phyloP scores from a whole-genome alignment of 805 yeast species.

The Starmerella lactis-condensi region DNA sequence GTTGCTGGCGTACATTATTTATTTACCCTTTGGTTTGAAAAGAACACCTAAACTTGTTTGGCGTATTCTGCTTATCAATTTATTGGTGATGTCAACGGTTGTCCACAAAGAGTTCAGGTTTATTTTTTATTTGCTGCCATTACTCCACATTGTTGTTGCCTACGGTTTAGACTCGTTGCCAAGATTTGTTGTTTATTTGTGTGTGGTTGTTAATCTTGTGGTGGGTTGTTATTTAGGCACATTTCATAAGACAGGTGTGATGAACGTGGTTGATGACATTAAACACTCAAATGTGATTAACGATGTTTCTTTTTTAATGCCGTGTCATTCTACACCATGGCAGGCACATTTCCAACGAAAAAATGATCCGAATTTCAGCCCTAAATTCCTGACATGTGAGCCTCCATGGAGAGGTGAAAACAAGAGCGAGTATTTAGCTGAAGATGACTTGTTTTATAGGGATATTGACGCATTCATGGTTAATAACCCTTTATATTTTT shows the following conservation, averaged over 20 bases:
- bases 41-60: conserved; percentile 1
- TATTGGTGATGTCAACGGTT: conserved; percentile 42
- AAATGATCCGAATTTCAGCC: conserved; percentile 21
- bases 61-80: conserved; percentile 25
- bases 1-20: conserved; percentile 46
- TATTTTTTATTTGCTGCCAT: conserved; percentile 67
- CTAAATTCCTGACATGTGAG: conserved; percentile 78
- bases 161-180: conserved; percentile 9
- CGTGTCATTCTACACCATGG: conserved; percentile 96
- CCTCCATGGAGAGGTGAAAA: conserved; percentile 39
- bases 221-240: conserved; percentile 37
- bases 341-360: conserved; percentile 58
- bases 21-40: conserved; percentile 7
- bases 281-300: conserved; percentile 25
- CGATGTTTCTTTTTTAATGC: conserved; percentile 68
- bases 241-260: conserved; percentile 75
- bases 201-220: conserved; percentile 24
- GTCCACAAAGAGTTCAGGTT: conserved; percentile 85
- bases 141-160: conserved; percentile 38
- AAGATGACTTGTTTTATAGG: conserved; percentile 66
- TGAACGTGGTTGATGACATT: conserved; percentile 42
- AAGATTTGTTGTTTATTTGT: neutral
- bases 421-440: conserved; percentile 43
- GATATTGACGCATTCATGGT: conserved; percentile 42
- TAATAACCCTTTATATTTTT: conserved; percentile 26